Percentiles rank a stretch among this genome's conserved stretches.
These are phyloP conservation scores for Terana coerulea DNA, from an alignment of 768 basidiomycete species.

Conservation along the genomic window DNA sequence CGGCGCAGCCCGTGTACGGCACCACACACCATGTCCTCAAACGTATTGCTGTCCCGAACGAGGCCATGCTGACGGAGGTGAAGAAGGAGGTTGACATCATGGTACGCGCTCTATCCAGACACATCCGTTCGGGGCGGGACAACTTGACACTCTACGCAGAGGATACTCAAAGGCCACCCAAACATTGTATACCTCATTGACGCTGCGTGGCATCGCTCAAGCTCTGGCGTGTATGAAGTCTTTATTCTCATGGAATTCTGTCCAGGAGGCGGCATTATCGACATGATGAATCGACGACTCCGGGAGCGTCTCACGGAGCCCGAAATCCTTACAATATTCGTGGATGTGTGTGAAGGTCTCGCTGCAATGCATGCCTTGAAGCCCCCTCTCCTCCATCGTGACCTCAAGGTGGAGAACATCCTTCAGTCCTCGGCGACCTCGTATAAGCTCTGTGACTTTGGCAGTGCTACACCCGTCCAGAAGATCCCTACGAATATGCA, in stretches of 20 bases:
- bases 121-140: background rate
- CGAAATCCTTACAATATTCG: slow-evolving; percentile 97
- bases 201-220: slow-evolving; percentile 83
- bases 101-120: slow-evolving; percentile 48
- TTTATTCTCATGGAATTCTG: slow-evolving; percentile 99
- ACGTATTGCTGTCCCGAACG: slow-evolving; percentile 88
- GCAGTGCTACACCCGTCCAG: slow-evolving; percentile 79
- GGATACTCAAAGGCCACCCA: slow-evolving; percentile 86
- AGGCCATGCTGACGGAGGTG: slow-evolving; percentile 87
- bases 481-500: slow-evolving; percentile 73
- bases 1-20: slow-evolving; percentile 81
- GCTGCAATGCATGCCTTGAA: slow-evolving; percentile 94
- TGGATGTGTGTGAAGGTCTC: slow-evolving; percentile 95
- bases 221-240: slow-evolving; percentile 87
- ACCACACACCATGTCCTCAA: slow-evolving; percentile 97
- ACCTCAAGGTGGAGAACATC: slow-evolving; percentile 99
- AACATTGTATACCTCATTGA: slow-evolving; percentile 97
- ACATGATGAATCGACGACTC: slow-evolving; percentile 98
- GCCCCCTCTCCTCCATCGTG: slow-evolving; percentile 90
- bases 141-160: slow-evolving; percentile 44
- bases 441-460: slow-evolving; percentile 98
- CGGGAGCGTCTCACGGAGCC: slow-evolving; percentile 92
- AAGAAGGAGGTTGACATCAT: slow-evolving; percentile 99
- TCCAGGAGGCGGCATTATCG: slow-evolving; percentile 97
- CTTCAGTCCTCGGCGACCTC: slow-evolving; percentile 79